Conservation (phyloP, 108 stramenopile genomes). For the Pseudonitzschia delicatissima region DNA sequence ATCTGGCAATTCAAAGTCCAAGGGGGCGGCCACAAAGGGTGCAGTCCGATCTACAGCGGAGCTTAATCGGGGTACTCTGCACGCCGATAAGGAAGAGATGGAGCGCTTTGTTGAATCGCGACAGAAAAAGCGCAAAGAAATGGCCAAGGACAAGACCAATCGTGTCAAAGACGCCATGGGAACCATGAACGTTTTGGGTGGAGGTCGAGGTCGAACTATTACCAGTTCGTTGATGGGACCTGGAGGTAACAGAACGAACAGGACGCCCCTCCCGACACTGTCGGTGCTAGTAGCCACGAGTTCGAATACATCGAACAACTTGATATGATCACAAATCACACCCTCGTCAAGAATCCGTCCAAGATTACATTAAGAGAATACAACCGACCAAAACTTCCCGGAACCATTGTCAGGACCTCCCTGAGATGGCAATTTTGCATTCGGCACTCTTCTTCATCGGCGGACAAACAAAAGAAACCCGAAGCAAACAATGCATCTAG, state of each 20-base stretch:
- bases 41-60: slow-evolving; percentile 49
- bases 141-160: slow-evolving; percentile 85
- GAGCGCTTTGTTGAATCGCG: slow-evolving; percentile 65
- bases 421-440: slow-evolving; percentile 84
- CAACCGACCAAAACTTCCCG: slow-evolving; percentile 78
- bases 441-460: slow-evolving; percentile 27
- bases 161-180: slow-evolving; percentile 83
- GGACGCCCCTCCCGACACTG: slow-evolving; percentile 66
- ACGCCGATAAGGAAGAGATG: slow-evolving; percentile 57
- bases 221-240: slow-evolving; percentile 87
- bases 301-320: slow-evolving; percentile 84
- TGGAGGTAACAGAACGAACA: slow-evolving; percentile 85
- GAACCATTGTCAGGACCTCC: slow-evolving; percentile 50
- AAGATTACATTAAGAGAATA: slow-evolving; percentile 67
- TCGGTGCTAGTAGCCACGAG: slow-evolving; percentile 61
- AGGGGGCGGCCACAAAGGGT: slow-evolving; percentile 15
- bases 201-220: slow-evolving; percentile 81
- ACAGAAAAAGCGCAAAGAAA: slow-evolving; percentile 73
- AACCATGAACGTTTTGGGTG: slow-evolving; percentile 52
- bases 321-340: slow-evolving; percentile 78
- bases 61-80: slow-evolving; percentile 38
- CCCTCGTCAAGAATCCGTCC: slow-evolving; percentile 57
- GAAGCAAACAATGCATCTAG: slow-evolving; percentile 39
- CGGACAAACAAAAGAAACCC: slow-evolving; percentile 23
- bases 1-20: slow-evolving; percentile 15